phyloP scores from a whole-genome alignment of 2,329 filamentous ascomycete genomes.

The Phyllosticta citriasiana region DNA sequence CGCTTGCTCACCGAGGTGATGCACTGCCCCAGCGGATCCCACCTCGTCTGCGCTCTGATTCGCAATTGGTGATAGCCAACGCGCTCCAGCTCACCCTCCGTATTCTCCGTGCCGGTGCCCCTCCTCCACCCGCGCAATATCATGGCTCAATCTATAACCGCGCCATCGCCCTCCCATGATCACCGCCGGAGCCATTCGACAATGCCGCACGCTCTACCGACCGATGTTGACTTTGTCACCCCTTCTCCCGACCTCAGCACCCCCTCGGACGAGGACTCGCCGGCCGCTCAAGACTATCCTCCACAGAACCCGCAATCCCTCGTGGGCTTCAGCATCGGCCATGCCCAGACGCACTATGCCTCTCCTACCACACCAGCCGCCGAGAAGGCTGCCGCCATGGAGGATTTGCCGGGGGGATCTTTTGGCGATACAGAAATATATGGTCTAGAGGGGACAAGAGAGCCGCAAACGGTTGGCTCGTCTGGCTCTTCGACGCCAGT shows the following conservation, averaged over 20 bases:
- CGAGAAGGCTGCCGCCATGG: constrained; percentile 49
- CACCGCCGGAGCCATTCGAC: neutral
- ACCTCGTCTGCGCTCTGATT: neutral
- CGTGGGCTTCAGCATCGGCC: constrained; percentile 50
- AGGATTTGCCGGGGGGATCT: constrained; percentile 36
- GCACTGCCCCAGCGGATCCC: neutral
- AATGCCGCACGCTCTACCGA: constrained; percentile 27
- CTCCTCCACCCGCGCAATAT: neutral
- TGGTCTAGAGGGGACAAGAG: constrained; percentile 17
- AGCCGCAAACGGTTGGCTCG: neutral
- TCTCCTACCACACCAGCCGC: constrained; percentile 48
- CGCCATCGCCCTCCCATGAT: neutral
- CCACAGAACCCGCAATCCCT: constrained; percentile 35
- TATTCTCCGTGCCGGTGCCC: neutral
- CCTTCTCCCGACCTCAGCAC: constrained; percentile 28
- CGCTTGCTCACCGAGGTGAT: neutral
- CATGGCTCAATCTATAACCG: neutral
- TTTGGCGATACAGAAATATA: constrained; percentile 34
- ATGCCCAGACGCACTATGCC: constrained; percentile 45
- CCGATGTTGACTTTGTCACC: constrained; percentile 32
- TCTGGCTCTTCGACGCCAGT: neutral
- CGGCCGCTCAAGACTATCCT: constrained; percentile 20
- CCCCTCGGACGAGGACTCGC: constrained; percentile 34
- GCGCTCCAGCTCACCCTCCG: neutral
- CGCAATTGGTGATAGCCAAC: neutral